Conservation (phyloP, 192 early-diverging fungal species). For the Coemansia sp. region DNA sequence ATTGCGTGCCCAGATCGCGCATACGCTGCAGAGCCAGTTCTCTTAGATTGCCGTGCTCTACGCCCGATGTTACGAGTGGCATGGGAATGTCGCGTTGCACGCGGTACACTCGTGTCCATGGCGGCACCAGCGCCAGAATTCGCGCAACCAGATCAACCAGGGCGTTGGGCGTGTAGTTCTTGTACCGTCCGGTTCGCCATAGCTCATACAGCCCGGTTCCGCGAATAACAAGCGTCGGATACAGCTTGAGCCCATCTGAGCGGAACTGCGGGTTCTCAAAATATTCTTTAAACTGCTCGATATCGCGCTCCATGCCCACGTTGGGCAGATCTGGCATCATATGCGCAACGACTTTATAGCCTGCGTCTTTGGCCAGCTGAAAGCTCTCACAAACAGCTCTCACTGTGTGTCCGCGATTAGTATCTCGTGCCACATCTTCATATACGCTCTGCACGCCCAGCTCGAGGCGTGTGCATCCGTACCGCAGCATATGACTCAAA, state of each 20-base stretch:
- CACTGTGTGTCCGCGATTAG: constrained; percentile 97
- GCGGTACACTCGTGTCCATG: constrained; percentile 98
- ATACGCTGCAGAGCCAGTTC: constrained; percentile 94
- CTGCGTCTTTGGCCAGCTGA: constrained; percentile 96
- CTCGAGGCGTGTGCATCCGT: constrained; percentile 97
- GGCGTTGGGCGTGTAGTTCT: constrained; percentile 95
- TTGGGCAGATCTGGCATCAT: constrained; percentile 99
- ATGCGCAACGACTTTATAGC: constrained; percentile 98
- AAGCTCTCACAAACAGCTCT: constrained; percentile 97
- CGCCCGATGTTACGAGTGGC: constrained; percentile 97
- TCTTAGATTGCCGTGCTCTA: constrained; percentile 96
- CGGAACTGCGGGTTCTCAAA: constrained; percentile 99
- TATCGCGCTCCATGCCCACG: constrained; percentile 98
- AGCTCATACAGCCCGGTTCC: constrained; percentile 98
- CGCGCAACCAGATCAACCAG: constrained; percentile 94
- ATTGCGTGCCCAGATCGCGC: constrained; percentile 94
- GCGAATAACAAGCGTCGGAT: constrained; percentile 98
- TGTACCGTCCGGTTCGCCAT: constrained; percentile 97
- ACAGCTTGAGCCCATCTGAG: constrained; percentile 96
- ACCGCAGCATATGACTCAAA: constrained; percentile 95
- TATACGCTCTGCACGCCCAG: constrained; percentile 99
- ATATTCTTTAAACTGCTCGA: constrained; percentile 97
- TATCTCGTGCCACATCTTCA: constrained; percentile 98
- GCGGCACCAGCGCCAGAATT: constrained; percentile 94
- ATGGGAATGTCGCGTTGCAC: constrained; percentile 99